Percentiles rank a stretch among this genome's conserved stretches.
Evolutionary conservation across 164 flowering plant species (phyloP).

Genomic region (Macadamia tetraphylla): DNA sequence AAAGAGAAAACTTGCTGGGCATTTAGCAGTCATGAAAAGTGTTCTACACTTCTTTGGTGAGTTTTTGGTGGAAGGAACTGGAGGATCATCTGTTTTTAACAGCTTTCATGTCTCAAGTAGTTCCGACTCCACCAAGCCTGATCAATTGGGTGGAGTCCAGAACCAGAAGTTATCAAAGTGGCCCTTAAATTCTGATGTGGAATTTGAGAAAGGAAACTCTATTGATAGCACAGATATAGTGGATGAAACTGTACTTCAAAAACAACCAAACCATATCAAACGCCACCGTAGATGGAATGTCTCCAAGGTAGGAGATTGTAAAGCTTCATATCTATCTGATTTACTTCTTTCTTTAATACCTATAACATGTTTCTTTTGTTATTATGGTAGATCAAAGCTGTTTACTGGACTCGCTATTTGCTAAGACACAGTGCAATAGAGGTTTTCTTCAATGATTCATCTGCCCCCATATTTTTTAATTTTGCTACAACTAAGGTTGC

Average conservation of each 20-base stretch:
- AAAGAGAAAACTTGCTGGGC: conserved; percentile 88
- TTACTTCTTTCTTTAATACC: background rate
- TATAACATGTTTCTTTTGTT: background rate
- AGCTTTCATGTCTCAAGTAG: conserved; percentile 29
- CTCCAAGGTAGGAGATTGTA: conserved; percentile 48
- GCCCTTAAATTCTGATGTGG: conserved; percentile 30
- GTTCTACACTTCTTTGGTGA: conserved; percentile 84
- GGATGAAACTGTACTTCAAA: conserved; percentile 26
- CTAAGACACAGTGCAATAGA: conserved; percentile 89
- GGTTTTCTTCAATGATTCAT: conserved; percentile 77
- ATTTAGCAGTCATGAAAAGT: conserved; percentile 71
- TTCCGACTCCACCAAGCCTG: conserved; percentile 39
- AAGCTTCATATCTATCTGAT: background rate
- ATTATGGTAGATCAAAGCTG: conserved; percentile 69
- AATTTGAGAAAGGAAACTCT: conserved; percentile 37
- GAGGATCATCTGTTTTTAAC: conserved; percentile 76
- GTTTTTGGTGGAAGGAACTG: conserved; percentile 92
- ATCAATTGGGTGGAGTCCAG: conserved; percentile 29
- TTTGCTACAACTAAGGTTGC: conserved; percentile 77
- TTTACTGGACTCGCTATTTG: conserved; percentile 95
- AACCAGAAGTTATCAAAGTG: conserved; percentile 45
- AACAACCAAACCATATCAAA: conserved; percentile 47
- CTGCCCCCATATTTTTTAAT: conserved; percentile 80
- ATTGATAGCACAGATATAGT: conserved; percentile 24
- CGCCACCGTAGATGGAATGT: conserved; percentile 87